These are phyloP conservation scores for Peterozyma xylosa DNA, from an alignment of 805 yeast genomes.

Conservation along the genomic window DNA sequence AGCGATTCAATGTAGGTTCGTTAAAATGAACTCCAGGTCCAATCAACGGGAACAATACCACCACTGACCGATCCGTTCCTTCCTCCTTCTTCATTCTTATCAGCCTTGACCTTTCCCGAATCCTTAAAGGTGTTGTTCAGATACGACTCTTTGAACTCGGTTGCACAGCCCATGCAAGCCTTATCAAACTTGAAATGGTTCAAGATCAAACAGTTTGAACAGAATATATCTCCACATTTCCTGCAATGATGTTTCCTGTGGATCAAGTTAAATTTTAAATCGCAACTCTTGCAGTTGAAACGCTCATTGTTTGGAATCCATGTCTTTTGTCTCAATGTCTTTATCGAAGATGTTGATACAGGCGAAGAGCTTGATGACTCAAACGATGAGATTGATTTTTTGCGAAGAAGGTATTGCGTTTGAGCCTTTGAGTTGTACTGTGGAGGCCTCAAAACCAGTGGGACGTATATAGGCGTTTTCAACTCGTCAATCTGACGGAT, in stretches of 20 bases:
- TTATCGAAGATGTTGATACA: not conserved
- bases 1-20: not conserved
- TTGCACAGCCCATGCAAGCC: constrained; percentile 22
- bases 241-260: constrained; percentile 41
- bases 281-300: constrained; percentile 28
- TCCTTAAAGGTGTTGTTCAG: constrained; percentile 11
- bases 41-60: constrained; percentile 29
- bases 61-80: constrained; percentile 11
- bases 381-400: constrained; percentile 4
- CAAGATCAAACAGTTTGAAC: constrained; percentile 28
- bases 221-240: constrained; percentile 41
- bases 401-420: not conserved
- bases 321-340: constrained; percentile 25
- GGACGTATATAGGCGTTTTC: constrained; percentile 39
- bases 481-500: constrained; percentile 37
- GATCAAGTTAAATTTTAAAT: constrained; percentile 17
- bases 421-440: constrained; percentile 2
- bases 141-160: constrained; percentile 24
- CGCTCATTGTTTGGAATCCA: constrained; percentile 40
- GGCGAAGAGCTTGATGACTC: not conserved
- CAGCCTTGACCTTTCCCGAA: constrained; percentile 25
- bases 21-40: constrained; percentile 49
- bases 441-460: constrained; percentile 43
- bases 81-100: constrained; percentile 13
- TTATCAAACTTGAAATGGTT: constrained; percentile 17